These are phyloP conservation scores for Chaetoceros muelleri DNA, from an alignment of 108 stramenopile genomes.

Conservation along the genomic window DNA sequence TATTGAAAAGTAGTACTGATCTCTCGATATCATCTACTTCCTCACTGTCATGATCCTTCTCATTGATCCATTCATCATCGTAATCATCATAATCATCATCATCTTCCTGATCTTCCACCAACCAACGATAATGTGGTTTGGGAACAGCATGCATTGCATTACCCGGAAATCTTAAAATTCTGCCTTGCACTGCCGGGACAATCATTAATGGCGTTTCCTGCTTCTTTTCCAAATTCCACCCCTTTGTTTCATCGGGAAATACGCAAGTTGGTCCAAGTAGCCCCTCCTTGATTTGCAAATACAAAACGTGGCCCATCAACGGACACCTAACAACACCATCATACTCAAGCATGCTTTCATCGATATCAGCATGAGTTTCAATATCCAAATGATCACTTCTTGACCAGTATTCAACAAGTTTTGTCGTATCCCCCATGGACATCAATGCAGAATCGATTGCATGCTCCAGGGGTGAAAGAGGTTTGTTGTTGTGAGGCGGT, in stretches of 20 bases:
- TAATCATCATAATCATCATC: slow-evolving; percentile 13
- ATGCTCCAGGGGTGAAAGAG: slow-evolving; percentile 40
- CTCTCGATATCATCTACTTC: slow-evolving; percentile 22
- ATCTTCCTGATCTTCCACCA: slow-evolving; percentile 29
- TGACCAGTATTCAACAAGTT: slow-evolving; percentile 54
- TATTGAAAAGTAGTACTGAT: slow-evolving; percentile 41
- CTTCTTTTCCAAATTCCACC: slow-evolving; percentile 9
- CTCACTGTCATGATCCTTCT: slow-evolving; percentile 16
- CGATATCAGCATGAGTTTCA: slow-evolving; percentile 59
- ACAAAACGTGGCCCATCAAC: slow-evolving; percentile 35
- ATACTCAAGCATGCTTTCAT: slow-evolving; percentile 34
- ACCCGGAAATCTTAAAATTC: slow-evolving; percentile 46
- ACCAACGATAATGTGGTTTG: slow-evolving; percentile 39
- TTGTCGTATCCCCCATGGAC: slow-evolving; percentile 22
- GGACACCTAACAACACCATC: slow-evolving; percentile 37
- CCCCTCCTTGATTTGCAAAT: slow-evolving; percentile 21
- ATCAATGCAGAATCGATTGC: slow-evolving; percentile 30
- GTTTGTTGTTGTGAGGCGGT: slow-evolving; percentile 2
- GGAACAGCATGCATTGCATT: slow-evolving; percentile 52
- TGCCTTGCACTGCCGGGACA: slow-evolving; percentile 40
- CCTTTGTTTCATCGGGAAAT: slow-evolving; percentile 13
- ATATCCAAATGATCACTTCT: slow-evolving; percentile 40
- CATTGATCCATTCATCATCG: slow-evolving; percentile 13
- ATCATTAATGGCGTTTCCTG: slow-evolving; percentile 18
- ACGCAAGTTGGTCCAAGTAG: slow-evolving; percentile 24